phyloP scores from a whole-genome alignment of 169 alveolate genomes.

The Plasmodium chabaudi region DNA sequence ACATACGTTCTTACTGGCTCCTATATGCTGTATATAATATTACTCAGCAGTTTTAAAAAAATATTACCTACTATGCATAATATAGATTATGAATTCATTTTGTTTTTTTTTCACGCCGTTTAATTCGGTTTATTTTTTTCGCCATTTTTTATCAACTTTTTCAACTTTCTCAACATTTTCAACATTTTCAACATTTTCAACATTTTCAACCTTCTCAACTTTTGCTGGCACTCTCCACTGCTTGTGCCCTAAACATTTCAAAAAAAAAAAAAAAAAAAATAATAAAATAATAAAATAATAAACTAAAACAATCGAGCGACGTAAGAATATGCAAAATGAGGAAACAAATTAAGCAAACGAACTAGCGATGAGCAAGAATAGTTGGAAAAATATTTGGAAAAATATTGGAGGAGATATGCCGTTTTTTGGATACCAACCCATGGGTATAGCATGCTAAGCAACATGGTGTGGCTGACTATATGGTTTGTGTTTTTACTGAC shows the following conservation, averaged over 20 bases:
- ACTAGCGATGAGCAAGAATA: neutral
- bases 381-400: too few relatives aligned
- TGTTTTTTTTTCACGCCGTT: too few relatives aligned
- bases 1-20: constrained; percentile 36
- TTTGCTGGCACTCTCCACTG: neutral
- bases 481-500: too few relatives aligned
- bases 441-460: too few relatives aligned
- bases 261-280: constrained; percentile 19
- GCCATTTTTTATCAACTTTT: neutral
- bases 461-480: too few relatives aligned
- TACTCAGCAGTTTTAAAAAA: constrained; percentile 8
- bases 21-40: constrained; percentile 45
- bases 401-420: neutral
- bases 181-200: neutral
- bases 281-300: neutral
- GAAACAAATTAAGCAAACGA: neutral
- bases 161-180: neutral
- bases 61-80: too few relatives aligned
- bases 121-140: too few relatives aligned
- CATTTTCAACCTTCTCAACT: neutral
- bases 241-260: neutral
- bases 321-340: neutral
- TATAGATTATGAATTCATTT: too few relatives aligned
- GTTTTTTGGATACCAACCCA: too few relatives aligned
- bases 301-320: neutral